Conservation (phyloP, 805 yeast genomes). For the Kodamaea nitidulidarum region DNA sequence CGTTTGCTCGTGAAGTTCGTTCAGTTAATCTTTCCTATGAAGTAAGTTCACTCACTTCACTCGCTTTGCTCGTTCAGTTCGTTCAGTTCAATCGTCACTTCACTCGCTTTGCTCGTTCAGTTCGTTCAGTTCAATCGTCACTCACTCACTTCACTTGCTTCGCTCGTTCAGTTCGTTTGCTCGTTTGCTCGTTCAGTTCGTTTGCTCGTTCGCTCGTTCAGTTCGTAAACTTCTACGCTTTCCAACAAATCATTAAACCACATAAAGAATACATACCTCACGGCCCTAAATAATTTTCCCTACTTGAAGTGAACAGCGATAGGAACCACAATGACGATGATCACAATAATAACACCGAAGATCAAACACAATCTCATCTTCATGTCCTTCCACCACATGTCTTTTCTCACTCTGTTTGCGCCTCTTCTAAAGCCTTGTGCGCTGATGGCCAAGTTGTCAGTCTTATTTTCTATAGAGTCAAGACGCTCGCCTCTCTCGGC, state of each 20-base stretch:
- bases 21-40: too few species aligned
- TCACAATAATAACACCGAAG: constrained; percentile 68
- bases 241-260: not conserved
- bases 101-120: too few species aligned
- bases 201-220: not conserved
- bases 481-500: constrained; percentile 93
- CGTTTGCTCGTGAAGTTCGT: too few species aligned
- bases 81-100: too few species aligned
- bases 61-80: too few species aligned
- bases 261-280: constrained; percentile 3
- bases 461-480: constrained; percentile 87
- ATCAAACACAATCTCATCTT: constrained; percentile 92
- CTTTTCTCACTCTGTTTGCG: constrained; percentile 95
- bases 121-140: too few species aligned
- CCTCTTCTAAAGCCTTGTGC: constrained; percentile 96
- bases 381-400: constrained; percentile 99
- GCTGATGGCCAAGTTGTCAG: constrained; percentile 84
- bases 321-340: constrained; percentile 88
- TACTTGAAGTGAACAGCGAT: constrained; percentile 80
- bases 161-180: too few species aligned
- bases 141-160: too few species aligned
- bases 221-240: too few species aligned
- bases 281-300: not conserved
- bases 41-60: too few species aligned
- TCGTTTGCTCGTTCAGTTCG: too few species aligned